Percentiles rank a stretch among this genome's conserved stretches.
Conservation (phyloP, 345 rosid genomes). For the Gynandropsis gynandra region DNA sequence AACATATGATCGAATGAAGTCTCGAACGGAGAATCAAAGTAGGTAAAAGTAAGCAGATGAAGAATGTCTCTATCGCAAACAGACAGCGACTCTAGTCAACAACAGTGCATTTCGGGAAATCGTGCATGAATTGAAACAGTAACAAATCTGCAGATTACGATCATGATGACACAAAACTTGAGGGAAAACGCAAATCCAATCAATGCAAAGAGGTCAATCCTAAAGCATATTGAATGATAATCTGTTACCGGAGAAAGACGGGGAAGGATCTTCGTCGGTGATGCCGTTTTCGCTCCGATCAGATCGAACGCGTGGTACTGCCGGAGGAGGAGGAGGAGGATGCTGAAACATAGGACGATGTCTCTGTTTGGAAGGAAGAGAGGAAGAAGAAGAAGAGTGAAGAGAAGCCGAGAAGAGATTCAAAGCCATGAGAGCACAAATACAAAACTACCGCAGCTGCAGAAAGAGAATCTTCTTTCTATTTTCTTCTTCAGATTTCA, state of each 20-base stretch:
- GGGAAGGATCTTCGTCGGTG: constrained; percentile 34
- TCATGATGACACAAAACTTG: neutral
- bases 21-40: neutral
- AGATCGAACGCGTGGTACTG: constrained; percentile 35
- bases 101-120: too few relatives aligned
- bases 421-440: constrained; percentile 25
- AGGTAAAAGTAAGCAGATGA: neutral
- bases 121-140: too few relatives aligned
- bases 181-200: neutral
- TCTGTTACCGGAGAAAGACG: constrained; percentile 44
- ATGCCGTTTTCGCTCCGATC: constrained; percentile 32
- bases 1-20: neutral
- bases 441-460: too few relatives aligned
- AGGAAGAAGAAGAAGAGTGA: constrained; percentile 18
- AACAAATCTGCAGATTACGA: too few relatives aligned
- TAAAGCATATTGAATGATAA: neutral
- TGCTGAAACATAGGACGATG: constrained; percentile 10
- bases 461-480: too few relatives aligned
- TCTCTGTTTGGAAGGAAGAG: constrained; percentile 6
- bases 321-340: constrained; percentile 19
- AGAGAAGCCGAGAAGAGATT: constrained; percentile 28
- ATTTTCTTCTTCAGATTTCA: too few relatives aligned
- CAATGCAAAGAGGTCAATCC: neutral
- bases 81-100: too few relatives aligned
- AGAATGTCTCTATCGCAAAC: neutral